Evolutionary conservation across 176 grass and related monocot species (phyloP).

Genomic region (Triticum dicoccoides): DNA sequence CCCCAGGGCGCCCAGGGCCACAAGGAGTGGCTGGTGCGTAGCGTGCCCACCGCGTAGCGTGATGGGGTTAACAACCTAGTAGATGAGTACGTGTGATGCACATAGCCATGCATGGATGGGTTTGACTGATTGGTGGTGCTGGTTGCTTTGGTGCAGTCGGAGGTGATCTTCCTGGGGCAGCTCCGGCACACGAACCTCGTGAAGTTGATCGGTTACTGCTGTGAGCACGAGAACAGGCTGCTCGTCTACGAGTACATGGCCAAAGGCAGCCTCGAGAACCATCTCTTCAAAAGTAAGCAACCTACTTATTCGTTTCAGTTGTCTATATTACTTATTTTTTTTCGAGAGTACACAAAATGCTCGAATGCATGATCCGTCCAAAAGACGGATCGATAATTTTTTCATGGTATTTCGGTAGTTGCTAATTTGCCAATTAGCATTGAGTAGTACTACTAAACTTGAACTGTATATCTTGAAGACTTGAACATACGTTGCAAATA

Average conservation of each 20-base stretch:
- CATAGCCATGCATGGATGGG: not conserved
- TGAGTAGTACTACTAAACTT: no score
- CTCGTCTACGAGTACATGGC: conserved; percentile 79
- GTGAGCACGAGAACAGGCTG: conserved; percentile 59
- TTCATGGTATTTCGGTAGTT: no score
- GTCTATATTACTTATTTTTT: no score
- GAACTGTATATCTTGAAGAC: not conserved
- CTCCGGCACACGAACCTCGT: conserved; percentile 64
- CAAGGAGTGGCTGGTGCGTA: conserved; percentile 77
- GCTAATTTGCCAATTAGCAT: no score
- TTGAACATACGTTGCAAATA: no score
- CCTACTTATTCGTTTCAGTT: not conserved
- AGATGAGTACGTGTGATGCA: no score
- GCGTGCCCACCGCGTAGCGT: not conserved
- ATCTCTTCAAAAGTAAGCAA: conserved; percentile 65
- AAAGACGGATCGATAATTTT: no score
- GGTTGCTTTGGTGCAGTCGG: not conserved
- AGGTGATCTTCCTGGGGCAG: conserved; percentile 81
- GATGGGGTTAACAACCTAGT: not conserved
- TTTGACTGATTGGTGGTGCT: not conserved
- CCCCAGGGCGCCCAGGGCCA: conserved; percentile 69
- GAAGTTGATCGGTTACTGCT: conserved; percentile 74
- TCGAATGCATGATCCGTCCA: no score
- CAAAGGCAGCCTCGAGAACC: conserved; percentile 66
- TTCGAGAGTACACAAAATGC: no score